A percentile compares a stretch with the other conserved stretches of the same genome.
Conservation (phyloP, 1,284 basidiomycete genomes). For the Fomitopsis palustris region DNA sequence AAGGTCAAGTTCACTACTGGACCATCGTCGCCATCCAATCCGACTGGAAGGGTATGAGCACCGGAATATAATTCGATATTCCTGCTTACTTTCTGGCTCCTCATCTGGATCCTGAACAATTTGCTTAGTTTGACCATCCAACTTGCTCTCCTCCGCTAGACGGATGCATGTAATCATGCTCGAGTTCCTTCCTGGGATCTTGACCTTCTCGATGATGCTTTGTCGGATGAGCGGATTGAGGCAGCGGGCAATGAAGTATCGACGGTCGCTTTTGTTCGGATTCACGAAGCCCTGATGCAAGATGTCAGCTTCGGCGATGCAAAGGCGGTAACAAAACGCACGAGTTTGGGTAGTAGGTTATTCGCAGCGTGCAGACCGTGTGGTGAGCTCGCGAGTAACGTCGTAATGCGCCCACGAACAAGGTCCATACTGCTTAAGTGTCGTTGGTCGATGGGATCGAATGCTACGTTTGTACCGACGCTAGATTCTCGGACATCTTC, state of each 20-base stretch:
- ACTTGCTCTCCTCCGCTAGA: slow-evolving; percentile 37
- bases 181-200: slow-evolving; percentile 47
- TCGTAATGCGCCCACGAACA: slow-evolving; percentile 62
- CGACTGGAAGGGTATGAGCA: background rate
- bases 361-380: slow-evolving; percentile 65
- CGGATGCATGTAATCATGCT: slow-evolving; percentile 60
- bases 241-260: slow-evolving; percentile 68
- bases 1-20: slow-evolving; percentile 62
- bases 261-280: slow-evolving; percentile 68
- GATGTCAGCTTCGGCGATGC: background rate
- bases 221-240: slow-evolving; percentile 66
- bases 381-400: slow-evolving; percentile 62
- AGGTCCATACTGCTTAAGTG: slow-evolving; percentile 72
- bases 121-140: background rate
- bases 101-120: background rate
- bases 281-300: slow-evolving; percentile 62
- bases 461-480: slow-evolving; percentile 35
- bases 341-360: slow-evolving; percentile 68
- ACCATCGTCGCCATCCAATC: slow-evolving; percentile 12
- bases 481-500: slow-evolving; percentile 24
- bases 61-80: no score
- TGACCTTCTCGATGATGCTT: slow-evolving; percentile 69
- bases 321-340: slow-evolving; percentile 33
- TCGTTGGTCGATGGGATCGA: slow-evolving; percentile 70
- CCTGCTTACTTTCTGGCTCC: slow-evolving; percentile 4